These are phyloP conservation scores for Calonectria pteridis DNA, from an alignment of 2,329 filamentous ascomycete species.

Conservation along the genomic window DNA sequence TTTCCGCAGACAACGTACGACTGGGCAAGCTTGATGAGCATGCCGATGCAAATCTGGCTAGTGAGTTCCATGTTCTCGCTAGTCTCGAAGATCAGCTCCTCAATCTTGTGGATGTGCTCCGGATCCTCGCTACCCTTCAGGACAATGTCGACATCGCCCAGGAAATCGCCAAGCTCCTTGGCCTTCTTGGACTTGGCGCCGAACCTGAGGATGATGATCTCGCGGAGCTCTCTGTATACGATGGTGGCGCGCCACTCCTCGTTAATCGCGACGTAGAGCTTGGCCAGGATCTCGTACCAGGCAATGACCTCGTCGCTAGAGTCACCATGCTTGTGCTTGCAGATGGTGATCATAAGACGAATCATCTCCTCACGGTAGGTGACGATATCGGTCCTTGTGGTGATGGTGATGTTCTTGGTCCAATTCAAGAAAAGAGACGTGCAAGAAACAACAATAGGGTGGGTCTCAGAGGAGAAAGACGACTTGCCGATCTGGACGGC, in stretches of 20 bases:
- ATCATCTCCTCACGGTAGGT: slow-evolving; percentile 55
- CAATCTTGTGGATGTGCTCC: slow-evolving; percentile 47
- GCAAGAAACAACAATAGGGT: slow-evolving; percentile 50
- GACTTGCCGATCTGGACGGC: slow-evolving; percentile 49
- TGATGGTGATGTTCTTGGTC: slow-evolving; percentile 51
- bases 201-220: slow-evolving; percentile 47
- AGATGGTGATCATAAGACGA: slow-evolving; percentile 53
- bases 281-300: slow-evolving; percentile 52
- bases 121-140: slow-evolving; percentile 44
- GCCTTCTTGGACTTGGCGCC: slow-evolving; percentile 50
- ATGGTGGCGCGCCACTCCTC: slow-evolving; percentile 50
- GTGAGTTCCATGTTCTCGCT: slow-evolving; percentile 50
- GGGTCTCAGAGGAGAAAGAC: slow-evolving; percentile 48
- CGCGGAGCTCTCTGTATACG: slow-evolving; percentile 50
- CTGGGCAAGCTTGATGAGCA: slow-evolving; percentile 51
- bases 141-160: slow-evolving; percentile 51
- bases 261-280: slow-evolving; percentile 52
- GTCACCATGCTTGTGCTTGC: slow-evolving; percentile 49
- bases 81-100: slow-evolving; percentile 51
- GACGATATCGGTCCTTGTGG: slow-evolving; percentile 50
- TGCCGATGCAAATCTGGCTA: slow-evolving; percentile 49
- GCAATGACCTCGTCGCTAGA: slow-evolving; percentile 51
- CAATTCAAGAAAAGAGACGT: slow-evolving; percentile 50
- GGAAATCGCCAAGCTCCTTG: slow-evolving; percentile 45
- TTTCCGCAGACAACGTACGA: slow-evolving; percentile 50